Conservation (phyloP, 768 basidiomycete species). For the Leccinum incarnatum region DNA sequence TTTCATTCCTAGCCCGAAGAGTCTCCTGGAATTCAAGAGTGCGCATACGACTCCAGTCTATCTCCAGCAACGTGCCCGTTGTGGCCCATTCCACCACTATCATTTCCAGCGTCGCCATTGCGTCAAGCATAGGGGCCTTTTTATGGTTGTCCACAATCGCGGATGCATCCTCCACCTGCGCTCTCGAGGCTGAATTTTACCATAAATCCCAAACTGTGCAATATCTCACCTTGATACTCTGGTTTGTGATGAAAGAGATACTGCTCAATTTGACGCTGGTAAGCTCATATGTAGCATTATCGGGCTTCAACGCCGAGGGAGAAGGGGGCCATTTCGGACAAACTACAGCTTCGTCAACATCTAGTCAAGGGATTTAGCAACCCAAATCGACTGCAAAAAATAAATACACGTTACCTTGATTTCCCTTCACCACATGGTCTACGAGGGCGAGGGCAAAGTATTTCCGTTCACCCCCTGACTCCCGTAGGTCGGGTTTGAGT, state of each 20-base stretch:
- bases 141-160: conserved; percentile 64
- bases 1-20: conserved; percentile 54
- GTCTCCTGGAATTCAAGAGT: conserved; percentile 91
- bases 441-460: conserved; percentile 77
- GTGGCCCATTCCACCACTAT: conserved; percentile 57
- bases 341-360: conserved; percentile 52
- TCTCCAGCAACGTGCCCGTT: conserved; percentile 57
- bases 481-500: conserved; percentile 60
- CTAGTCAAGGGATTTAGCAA: conserved; percentile 36
- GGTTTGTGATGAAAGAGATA: conserved; percentile 71
- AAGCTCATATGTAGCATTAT: conserved; percentile 65
- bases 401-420: conserved; percentile 43
- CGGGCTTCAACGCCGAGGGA: conserved; percentile 44
- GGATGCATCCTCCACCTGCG: conserved; percentile 62
- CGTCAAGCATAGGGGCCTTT: conserved; percentile 61
- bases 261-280: conserved; percentile 63
- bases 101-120: conserved; percentile 45
- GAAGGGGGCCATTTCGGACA: conserved; percentile 78
- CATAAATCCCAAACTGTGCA: not conserved
- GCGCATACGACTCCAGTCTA: conserved; percentile 81
- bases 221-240: conserved; percentile 79
- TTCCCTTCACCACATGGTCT: conserved; percentile 54
- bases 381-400: not conserved
- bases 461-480: conserved; percentile 46
- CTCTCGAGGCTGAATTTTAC: not conserved